Evolutionary conservation across 2,329 filamentous ascomycete genomes (phyloP).

Genomic region (Apiospora marii): DNA sequence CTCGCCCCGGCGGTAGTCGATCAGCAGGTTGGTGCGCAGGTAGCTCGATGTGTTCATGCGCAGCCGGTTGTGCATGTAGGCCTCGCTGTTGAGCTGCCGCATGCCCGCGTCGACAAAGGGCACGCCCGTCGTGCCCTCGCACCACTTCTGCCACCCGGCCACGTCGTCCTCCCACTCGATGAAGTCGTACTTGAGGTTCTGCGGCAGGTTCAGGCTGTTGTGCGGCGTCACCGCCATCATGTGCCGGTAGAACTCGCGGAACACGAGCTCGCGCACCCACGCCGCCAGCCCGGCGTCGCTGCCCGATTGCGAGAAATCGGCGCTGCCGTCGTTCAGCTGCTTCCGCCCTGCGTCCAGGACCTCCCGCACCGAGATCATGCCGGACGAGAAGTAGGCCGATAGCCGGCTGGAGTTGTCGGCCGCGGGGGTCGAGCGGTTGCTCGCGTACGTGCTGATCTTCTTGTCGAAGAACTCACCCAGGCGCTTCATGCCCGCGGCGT

Average conservation of each 20-base stretch:
- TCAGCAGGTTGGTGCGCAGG: slow-evolving; percentile 67
- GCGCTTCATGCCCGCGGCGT: slow-evolving; percentile 41
- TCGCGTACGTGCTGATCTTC: slow-evolving; percentile 43
- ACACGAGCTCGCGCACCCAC: slow-evolving; percentile 39
- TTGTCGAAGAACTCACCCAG: slow-evolving; percentile 42
- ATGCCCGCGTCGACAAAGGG: slow-evolving; percentile 74
- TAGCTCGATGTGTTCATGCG: slow-evolving; percentile 72
- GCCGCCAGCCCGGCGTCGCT: slow-evolving; percentile 30
- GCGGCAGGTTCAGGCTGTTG: slow-evolving; percentile 73
- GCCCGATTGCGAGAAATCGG: slow-evolving; percentile 30
- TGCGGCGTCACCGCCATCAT: slow-evolving; percentile 35
- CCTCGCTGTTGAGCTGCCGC: slow-evolving; percentile 64
- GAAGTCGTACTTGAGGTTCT: slow-evolving; percentile 74
- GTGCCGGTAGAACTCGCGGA: slow-evolving; percentile 40
- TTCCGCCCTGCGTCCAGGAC: slow-evolving; percentile 28
- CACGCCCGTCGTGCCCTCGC: slow-evolving; percentile 66
- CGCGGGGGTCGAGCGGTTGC: slow-evolving; percentile 42
- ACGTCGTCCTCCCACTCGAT: slow-evolving; percentile 71
- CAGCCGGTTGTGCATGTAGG: slow-evolving; percentile 72
- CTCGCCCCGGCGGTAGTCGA: slow-evolving; percentile 73
- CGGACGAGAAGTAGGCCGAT: slow-evolving; percentile 44
- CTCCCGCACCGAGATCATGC: slow-evolving; percentile 37
- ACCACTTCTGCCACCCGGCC: slow-evolving; percentile 67
- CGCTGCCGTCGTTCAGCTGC: slow-evolving; percentile 27
- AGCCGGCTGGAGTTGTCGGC: slow-evolving; percentile 45